These are phyloP conservation scores for Lunularia cruciata DNA, from an alignment of 225 moss, liverwort and hornwort genomes.

Conservation along the genomic window DNA sequence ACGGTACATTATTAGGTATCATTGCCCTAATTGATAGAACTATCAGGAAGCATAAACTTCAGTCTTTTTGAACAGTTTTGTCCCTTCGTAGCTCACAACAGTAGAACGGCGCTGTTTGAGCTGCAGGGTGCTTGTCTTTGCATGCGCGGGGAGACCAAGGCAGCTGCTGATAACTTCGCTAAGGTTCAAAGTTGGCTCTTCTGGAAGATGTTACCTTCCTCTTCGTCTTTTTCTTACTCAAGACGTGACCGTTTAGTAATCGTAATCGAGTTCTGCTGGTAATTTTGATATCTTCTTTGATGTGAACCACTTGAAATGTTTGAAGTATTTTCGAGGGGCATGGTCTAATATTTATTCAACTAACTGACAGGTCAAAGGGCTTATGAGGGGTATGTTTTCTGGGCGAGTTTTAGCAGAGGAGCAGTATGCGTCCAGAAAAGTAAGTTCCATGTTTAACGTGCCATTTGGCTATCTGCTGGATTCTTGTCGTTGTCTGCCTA, in stretches of 20 bases:
- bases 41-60: too few relatives aligned
- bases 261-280: too few relatives aligned
- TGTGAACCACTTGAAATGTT: neutral
- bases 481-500: too few relatives aligned
- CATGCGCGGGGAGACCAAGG: slow-evolving; percentile 77
- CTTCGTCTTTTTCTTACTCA: neutral
- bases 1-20: too few relatives aligned
- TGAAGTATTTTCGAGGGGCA: too few relatives aligned
- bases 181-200: slow-evolving; percentile 43
- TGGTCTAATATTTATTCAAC: slow-evolving; percentile 1
- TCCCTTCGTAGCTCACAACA: neutral
- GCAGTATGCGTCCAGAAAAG: slow-evolving; percentile 93
- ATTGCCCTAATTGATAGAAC: too few relatives aligned
- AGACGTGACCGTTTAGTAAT: neutral
- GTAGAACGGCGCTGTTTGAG: neutral
- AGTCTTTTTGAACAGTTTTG: too few relatives aligned
- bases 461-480: too few relatives aligned
- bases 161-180: slow-evolving; percentile 61
- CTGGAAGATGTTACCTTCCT: neutral
- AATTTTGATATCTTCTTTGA: neutral
- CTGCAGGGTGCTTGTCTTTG: slow-evolving; percentile 81
- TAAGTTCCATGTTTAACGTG: slow-evolving; percentile 40
- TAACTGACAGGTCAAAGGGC: slow-evolving; percentile 67
- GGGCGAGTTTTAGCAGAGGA: slow-evolving; percentile 94
- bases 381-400: slow-evolving; percentile 87